Conservation (phyloP, 2,329 filamentous ascomycete genomes). For the Teratosphaeria viscida region DNA sequence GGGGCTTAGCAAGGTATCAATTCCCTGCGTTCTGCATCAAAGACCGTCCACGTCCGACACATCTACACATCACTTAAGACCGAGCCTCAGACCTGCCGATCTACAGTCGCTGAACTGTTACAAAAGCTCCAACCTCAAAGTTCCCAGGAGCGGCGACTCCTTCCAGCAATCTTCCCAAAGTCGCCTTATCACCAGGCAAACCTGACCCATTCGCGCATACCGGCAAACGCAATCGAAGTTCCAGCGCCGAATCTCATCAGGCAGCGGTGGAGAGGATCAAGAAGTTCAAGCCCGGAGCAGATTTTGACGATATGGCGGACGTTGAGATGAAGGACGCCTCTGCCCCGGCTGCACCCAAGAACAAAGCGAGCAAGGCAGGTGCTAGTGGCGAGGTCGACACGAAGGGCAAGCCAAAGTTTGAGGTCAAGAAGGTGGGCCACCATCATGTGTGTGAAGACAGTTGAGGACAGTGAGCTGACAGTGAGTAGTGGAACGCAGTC, state of each 20-base stretch:
- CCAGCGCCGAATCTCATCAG: neutral
- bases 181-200: neutral
- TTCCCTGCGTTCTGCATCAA: neutral
- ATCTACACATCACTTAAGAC: neutral
- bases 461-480: neutral
- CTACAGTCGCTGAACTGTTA: neutral
- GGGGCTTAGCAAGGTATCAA: neutral
- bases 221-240: neutral
- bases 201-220: neutral
- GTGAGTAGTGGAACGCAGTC: conserved; percentile 90
- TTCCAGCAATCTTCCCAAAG: neutral
- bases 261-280: neutral
- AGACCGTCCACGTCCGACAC: neutral
- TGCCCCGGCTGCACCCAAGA: conserved; percentile 38
- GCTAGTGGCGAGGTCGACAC: conserved; percentile 40
- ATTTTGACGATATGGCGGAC: conserved; percentile 62
- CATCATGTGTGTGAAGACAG: neutral
- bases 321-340: conserved; percentile 90
- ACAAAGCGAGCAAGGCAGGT: conserved; percentile 36
- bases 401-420: conserved; percentile 86
- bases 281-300: neutral
- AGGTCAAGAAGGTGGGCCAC: conserved; percentile 83
- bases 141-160: neutral
- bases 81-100: neutral
- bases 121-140: neutral